A percentile compares a stretch with the other conserved stretches of the same genome.
Conservation (phyloP, 1,284 basidiomycete species). For the Phlebopus sp. region DNA sequence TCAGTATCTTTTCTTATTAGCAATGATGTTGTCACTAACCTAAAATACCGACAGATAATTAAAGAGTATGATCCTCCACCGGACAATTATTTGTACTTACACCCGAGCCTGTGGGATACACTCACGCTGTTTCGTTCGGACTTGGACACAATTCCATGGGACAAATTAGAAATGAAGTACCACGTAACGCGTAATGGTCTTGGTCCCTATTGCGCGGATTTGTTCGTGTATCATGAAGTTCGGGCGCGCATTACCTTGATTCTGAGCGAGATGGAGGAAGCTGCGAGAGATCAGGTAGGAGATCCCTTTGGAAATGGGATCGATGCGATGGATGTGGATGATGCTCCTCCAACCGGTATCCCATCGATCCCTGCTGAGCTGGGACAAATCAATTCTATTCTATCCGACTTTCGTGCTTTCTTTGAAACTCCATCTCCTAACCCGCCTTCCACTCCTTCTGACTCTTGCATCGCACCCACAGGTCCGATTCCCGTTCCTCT, state of each 20-base stretch:
- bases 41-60: slow-evolving; percentile 44
- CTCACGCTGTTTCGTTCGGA: slow-evolving; percentile 47
- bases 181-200: slow-evolving; percentile 50
- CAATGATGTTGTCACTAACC: slow-evolving; percentile 1
- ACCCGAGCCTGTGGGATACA: slow-evolving; percentile 52
- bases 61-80: slow-evolving; percentile 53
- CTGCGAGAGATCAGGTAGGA: slow-evolving; percentile 8
- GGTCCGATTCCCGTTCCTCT: slow-evolving; percentile 44
- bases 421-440: slow-evolving; percentile 39
- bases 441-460: neutral
- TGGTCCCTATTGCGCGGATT: slow-evolving; percentile 54
- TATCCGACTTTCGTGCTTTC: slow-evolving; percentile 49
- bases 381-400: slow-evolving; percentile 45
- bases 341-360: slow-evolving; percentile 6
- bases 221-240: slow-evolving; percentile 62
- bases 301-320: slow-evolving; percentile 13
- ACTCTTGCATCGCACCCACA: slow-evolving; percentile 16
- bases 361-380: slow-evolving; percentile 37
- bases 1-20: neutral
- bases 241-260: slow-evolving; percentile 44
- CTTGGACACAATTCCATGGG: slow-evolving; percentile 48
- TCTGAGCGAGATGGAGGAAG: slow-evolving; percentile 28
- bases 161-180: slow-evolving; percentile 57
- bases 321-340: slow-evolving; percentile 28
- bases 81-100: slow-evolving; percentile 51